phyloP scores from a whole-genome alignment of 2,329 filamentous ascomycete species.

The Phialocephala sp. region DNA sequence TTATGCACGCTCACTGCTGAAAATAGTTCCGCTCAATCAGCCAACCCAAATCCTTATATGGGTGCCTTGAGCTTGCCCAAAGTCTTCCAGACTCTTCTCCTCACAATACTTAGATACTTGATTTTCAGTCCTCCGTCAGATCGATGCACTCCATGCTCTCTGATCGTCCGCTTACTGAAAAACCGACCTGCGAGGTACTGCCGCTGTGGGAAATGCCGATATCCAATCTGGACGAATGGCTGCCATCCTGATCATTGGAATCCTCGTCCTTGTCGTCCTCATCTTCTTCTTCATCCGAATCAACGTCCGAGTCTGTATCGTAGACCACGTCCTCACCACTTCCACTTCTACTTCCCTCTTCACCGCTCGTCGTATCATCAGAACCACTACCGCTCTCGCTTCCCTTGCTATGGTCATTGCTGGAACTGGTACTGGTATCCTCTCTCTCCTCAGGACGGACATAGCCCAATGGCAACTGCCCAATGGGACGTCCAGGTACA shows the following conservation, averaged over 20 bases:
- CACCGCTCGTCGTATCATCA: no score
- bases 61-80: no score
- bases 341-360: conserved; percentile 6
- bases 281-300: conserved; percentile 24
- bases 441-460: conserved; percentile 27
- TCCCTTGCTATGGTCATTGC: not conserved
- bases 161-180: not conserved
- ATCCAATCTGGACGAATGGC: not conserved
- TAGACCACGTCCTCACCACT: conserved; percentile 22
- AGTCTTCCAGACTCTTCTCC: not conserved
- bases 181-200: no score
- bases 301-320: conserved; percentile 33
- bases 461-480: conserved; percentile 31
- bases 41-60: no score
- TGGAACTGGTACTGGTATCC: not conserved
- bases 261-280: not conserved
- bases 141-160: not conserved
- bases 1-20: not conserved
- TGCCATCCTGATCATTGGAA: not conserved
- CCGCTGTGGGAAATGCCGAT: not conserved
- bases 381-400: not conserved
- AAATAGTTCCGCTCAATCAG: no score
- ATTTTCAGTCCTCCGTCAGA: not conserved
- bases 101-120: not conserved
- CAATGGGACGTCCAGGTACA: conserved; percentile 27